Percentiles rank a stretch among this genome's conserved stretches.
These are phyloP conservation scores for Flueggea neowawraea DNA, from an alignment of 441 rosid species.

Conservation along the genomic window DNA sequence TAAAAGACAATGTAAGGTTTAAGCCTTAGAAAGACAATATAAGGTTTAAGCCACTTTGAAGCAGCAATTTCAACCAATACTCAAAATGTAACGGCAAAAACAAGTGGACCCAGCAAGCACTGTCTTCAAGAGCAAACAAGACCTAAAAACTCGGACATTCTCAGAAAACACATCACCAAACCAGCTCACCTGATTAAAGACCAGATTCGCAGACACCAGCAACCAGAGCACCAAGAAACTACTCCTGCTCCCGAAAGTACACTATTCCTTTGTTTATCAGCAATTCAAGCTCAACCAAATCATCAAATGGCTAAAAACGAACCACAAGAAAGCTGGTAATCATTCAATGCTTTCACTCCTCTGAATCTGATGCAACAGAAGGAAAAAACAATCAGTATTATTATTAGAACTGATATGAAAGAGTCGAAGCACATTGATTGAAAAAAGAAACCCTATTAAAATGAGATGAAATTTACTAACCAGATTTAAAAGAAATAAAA, in stretches of 20 bases:
- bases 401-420: no score
- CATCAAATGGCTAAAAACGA: slow-evolving; percentile 35
- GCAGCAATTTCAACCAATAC: slow-evolving; percentile 15
- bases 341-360: no score
- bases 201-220: slow-evolving; percentile 12
- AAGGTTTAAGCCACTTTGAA: slow-evolving; percentile 6
- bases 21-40: slow-evolving; percentile 9
- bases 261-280: background rate
- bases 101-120: slow-evolving; percentile 1
- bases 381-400: no score
- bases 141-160: slow-evolving; percentile 4
- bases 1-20: slow-evolving; percentile 2
- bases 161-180: background rate
- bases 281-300: slow-evolving; percentile 22
- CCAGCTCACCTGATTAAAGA: slow-evolving; percentile 22
- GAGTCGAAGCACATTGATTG: no score
- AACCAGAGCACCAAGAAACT: slow-evolving; percentile 15
- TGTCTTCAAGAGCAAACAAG: slow-evolving; percentile 14
- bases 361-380: no score
- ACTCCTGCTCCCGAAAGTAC: slow-evolving; percentile 20
- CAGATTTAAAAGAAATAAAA: no score
- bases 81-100: slow-evolving; percentile 12
- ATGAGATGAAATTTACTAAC: no score
- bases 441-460: no score
- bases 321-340: no score